phyloP scores from a whole-genome alignment of 139 green algal species.

The Raphidocelis subcapitata region DNA sequence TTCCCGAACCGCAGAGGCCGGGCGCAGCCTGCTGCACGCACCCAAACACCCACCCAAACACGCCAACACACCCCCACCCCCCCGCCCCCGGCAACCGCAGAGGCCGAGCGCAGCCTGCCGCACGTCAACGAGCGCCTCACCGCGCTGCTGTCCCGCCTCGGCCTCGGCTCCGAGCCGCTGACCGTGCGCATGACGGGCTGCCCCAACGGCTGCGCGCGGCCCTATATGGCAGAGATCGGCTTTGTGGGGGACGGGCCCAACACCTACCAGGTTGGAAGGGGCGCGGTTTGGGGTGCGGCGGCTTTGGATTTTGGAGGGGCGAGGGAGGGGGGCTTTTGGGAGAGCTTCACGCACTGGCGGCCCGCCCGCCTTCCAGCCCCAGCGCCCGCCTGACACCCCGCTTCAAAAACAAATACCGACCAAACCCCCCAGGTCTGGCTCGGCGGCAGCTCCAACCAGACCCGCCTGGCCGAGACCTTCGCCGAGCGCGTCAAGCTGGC shows the following conservation, averaged over 20 bases:
- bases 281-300: no score
- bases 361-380: no score
- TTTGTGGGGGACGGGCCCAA: conserved; percentile 98
- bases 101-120: conserved; percentile 95
- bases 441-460: conserved; percentile 82
- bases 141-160: conserved; percentile 65
- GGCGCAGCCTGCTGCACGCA: no score
- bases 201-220: conserved; percentile 97
- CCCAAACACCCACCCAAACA: no score
- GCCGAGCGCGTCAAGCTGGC: conserved; percentile 63
- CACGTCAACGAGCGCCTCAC: conserved; percentile 78
- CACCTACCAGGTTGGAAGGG: conserved; percentile 82
- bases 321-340: no score
- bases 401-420: no score
- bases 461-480: conserved; percentile 79
- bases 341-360: no score
- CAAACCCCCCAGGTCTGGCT: conserved; percentile 82
- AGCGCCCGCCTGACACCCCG: no score
- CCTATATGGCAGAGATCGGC: conserved; percentile 99
- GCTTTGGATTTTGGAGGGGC: no score
- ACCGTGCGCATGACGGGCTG: conserved; percentile 98
- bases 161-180: conserved; percentile 69
- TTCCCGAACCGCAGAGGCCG: no score
- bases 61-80: no score
- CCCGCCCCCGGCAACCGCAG: conserved; percentile 35